Conservation (phyloP, 768 basidiomycete species). For the Leccinum boreale region DNA sequence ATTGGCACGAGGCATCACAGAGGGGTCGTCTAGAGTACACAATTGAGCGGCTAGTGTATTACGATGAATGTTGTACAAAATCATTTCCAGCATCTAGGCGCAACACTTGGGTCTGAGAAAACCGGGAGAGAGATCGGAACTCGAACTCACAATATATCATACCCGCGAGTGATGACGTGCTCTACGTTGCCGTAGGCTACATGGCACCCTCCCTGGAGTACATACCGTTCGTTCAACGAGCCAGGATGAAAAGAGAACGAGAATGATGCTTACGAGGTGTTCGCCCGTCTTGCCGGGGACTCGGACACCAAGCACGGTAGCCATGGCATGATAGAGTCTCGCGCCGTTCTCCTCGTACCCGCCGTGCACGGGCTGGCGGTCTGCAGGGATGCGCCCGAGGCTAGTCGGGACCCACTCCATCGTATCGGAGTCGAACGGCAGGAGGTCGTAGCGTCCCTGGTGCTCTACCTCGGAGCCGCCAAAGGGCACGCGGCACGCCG, state of each 20-base stretch:
- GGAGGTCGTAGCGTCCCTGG: constrained; percentile 66
- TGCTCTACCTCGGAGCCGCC: constrained; percentile 61
- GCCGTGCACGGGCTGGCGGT: constrained; percentile 62
- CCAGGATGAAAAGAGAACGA: background rate
- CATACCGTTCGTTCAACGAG: background rate
- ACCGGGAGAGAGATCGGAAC: background rate
- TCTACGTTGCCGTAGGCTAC: constrained; percentile 40
- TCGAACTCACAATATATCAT: constrained; percentile 42
- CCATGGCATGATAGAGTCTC: constrained; percentile 68
- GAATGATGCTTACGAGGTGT: constrained; percentile 52
- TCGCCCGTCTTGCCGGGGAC: constrained; percentile 76
- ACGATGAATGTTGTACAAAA: background rate
- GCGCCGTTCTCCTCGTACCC: constrained; percentile 70
- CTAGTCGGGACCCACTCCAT: constrained; percentile 77
- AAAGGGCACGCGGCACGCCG: constrained; percentile 54
- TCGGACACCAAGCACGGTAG: constrained; percentile 43
- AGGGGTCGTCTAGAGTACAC: background rate
- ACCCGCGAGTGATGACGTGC: constrained; percentile 35
- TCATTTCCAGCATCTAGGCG: constrained; percentile 38
- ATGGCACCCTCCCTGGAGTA: constrained; percentile 39
- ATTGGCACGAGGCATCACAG: background rate
- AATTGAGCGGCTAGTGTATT: background rate
- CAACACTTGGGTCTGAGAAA: background rate
- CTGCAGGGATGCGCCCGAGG: constrained; percentile 55
- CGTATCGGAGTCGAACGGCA: constrained; percentile 59